Conservation (phyloP, 805 yeast species). For the Starmerella khaoyaiensis region DNA sequence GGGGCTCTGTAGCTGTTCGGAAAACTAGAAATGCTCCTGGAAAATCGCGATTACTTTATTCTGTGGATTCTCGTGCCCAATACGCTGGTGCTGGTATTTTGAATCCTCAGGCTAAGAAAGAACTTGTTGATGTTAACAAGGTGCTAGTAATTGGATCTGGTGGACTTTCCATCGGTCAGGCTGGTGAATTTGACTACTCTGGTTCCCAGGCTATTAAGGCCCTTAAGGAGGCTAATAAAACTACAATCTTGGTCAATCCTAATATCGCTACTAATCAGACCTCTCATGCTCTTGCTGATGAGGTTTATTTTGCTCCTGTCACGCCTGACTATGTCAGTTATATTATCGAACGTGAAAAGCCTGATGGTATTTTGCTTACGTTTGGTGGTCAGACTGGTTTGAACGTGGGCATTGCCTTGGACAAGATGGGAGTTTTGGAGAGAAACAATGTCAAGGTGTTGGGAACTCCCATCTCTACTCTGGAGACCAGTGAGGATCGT, state of each 20-base stretch:
- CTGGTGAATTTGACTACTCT: constrained; percentile 95
- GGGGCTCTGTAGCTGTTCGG: constrained; percentile 18
- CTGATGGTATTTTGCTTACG: constrained; percentile 89
- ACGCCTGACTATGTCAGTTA: constrained; percentile 93
- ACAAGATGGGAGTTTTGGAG: constrained; percentile 86
- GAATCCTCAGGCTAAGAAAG: constrained; percentile 23
- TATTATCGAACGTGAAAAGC: constrained; percentile 89
- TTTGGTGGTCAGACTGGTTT: constrained; percentile 98
- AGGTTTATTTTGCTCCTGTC: constrained; percentile 88
- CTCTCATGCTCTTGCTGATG: constrained; percentile 88
- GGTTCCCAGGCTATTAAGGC: constrained; percentile 96
- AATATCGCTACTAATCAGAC: constrained; percentile 96
- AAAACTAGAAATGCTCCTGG: constrained; percentile 17
- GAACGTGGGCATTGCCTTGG: constrained; percentile 89
- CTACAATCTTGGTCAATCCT: constrained; percentile 81
- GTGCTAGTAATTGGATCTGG: constrained; percentile 95
- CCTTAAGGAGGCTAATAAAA: constrained; percentile 73
- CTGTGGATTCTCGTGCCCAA: constrained; percentile 15
- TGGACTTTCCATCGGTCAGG: constrained; percentile 94
- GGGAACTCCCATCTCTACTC: constrained; percentile 93
- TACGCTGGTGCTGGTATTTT: constrained; percentile 32
- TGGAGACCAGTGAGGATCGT: constrained; percentile 95
- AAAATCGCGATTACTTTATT: constrained; percentile 14
- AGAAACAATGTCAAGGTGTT: constrained; percentile 85
- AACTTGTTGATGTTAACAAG: constrained; percentile 66